A percentile compares a stretch with the other conserved stretches of the same genome.
Evolutionary conservation across 108 stramenopile genomes (phyloP).

Genomic region (Pseudonitzschia multistriata): DNA sequence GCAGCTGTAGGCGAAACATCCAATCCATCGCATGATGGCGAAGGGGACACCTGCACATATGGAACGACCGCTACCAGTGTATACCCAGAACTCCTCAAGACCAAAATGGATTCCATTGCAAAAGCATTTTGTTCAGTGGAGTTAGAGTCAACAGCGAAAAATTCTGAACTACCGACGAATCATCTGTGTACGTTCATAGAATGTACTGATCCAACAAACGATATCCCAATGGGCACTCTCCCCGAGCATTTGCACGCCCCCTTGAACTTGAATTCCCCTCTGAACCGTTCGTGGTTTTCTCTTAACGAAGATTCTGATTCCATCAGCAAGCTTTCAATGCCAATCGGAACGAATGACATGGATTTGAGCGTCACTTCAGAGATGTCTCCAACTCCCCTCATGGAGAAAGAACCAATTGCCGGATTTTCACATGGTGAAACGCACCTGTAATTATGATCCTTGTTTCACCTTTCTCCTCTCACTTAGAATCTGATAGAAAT

Average conservation of each 20-base stretch:
- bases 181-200: background rate
- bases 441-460: too few species aligned
- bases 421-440: too few species aligned
- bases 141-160: background rate
- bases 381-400: background rate
- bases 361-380: background rate
- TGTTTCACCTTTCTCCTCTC: too few species aligned
- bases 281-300: slow-evolving; percentile 6
- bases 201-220: background rate
- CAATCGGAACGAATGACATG: background rate
- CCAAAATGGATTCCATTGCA: background rate
- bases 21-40: background rate
- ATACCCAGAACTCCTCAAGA: background rate
- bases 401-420: too few species aligned
- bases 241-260: background rate
- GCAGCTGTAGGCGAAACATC: background rate
- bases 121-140: background rate
- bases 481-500: too few species aligned
- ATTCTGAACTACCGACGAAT: background rate
- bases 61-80: background rate
- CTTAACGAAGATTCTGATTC: slow-evolving; percentile 3
- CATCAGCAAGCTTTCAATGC: slow-evolving; percentile 2
- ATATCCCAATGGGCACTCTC: background rate
- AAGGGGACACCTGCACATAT: background rate
- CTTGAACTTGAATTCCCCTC: background rate